Base-by-base conservation (phyloP, 352 stramenopile genomes). In the Phytophthora pseudosyringae region DNA sequence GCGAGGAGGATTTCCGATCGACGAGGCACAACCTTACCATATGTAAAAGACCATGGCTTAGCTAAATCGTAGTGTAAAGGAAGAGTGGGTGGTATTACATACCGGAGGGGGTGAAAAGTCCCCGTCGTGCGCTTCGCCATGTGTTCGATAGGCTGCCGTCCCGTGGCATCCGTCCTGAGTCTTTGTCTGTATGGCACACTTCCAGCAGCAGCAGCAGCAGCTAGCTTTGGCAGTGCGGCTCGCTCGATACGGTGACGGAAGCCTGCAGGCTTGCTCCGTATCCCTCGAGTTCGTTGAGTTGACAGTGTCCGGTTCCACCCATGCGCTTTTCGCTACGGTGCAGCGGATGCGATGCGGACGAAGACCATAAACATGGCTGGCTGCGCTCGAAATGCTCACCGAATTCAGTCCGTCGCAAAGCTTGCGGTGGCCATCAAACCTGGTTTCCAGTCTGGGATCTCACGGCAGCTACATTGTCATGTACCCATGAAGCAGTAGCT, bases 241-340 rank as follows among this genome's bases (percentile, higher is more conserved):
- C n/a, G n/a, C 3, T 49, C 10, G 12, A 35, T 49, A 49, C 43
- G 21, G 41, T 28, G 45, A 49, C n/a, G 6, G 32, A 35, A 13
- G 48, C 26, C 32, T 56, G 33, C 33, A 54, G 31, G 21, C 12
- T 57, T 4, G 21, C 33, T 25, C 49, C 49, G 49, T 57, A 57
- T 57, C 49, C 49, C 49, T 53, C 31, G 29, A 25, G 4, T 53
- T 53, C 29, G 29, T 53, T 53, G 46, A 53, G 46, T 43, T 53
- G 46, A 29, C 31, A n/a, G 13, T 29, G 29, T 8, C 45, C 45
- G 12, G 13, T 46, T 56, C 26, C 36, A 16, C n/a, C 18, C 29
- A 26, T 50, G 28, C 12, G 32, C n/a, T 21, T 55, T 32, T 33
- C 46, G 25, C 49, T 28, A n/a, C 12, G 8, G 28, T n/a, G n/a